phyloP scores from a whole-genome alignment of 2,329 filamentous ascomycete genomes.

The Ascochyta pisi region DNA sequence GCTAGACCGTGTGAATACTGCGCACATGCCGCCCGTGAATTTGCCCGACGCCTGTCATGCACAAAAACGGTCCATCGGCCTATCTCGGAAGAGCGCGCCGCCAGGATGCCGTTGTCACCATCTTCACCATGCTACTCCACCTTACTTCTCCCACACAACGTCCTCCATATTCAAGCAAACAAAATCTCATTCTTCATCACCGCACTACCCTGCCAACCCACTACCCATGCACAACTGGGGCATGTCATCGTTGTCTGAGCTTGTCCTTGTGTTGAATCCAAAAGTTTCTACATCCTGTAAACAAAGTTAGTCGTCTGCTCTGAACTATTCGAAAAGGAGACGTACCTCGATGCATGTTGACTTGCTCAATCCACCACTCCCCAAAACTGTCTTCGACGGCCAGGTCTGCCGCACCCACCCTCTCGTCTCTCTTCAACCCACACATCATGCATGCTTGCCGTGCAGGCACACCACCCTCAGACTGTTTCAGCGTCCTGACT shows the following conservation, averaged over 20 bases:
- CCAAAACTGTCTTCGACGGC: conserved; percentile 89
- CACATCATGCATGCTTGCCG: conserved; percentile 82
- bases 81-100: conserved; percentile 1
- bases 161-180: not conserved
- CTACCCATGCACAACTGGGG: not conserved
- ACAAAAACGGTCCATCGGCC: conserved; percentile 4
- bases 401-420: conserved; percentile 76
- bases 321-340: not conserved
- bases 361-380: conserved; percentile 89
- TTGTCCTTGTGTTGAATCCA: conserved; percentile 79
- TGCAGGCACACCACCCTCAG: conserved; percentile 74
- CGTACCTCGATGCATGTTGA: conserved; percentile 69
- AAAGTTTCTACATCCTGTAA: conserved; percentile 76
- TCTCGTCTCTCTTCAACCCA: conserved; percentile 86
- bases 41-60: conserved; percentile 11
- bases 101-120: conserved; percentile 1
- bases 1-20: not conserved
- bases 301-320: not conserved
- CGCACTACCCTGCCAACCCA: not conserved
- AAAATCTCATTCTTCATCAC: not conserved
- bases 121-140: not conserved
- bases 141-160: not conserved
- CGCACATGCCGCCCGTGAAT: conserved; percentile 18
- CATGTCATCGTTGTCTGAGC: conserved; percentile 69
- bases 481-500: conserved; percentile 67